Evolutionary conservation across 2,329 filamentous ascomycete genomes (phyloP), one percentile per base, ranked within the genome.

Genomic region (Phaeosphaeria sp.): DNA sequence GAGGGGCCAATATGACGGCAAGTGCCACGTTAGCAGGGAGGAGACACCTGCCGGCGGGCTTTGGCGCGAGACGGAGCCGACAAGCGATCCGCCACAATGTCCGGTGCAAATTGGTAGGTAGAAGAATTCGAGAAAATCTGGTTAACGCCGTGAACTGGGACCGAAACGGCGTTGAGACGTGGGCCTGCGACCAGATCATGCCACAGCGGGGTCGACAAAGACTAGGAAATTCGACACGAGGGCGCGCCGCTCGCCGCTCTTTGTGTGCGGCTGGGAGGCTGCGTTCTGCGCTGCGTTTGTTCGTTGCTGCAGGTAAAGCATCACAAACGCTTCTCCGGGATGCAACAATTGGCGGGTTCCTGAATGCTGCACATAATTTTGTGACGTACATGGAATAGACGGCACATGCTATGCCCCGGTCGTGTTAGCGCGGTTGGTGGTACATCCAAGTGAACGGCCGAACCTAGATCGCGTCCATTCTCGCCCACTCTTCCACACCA

Each of bases 151-250:
- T 25, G 40, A 44, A 52, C 51, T 59, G 55, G 60, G 57, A 63
- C 53, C 62, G 59, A 63, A 55, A 61, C 60, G 43, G 25, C 57
- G 57, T 61, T 63, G 63, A 65, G 63, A 59, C 57, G 25, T 21
- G 33, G 59, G 47, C 51, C 45, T 56, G 25, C 39, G 36, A 44
- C 47, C 46, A 50, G 20, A 30, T 50, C 48, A 56, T 63, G 61
- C 62, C 52, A 55, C 51, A 58, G 63, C 57, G 62, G 60, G 61
- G 65, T 59, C 53, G 55, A 52, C n/a, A 53, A 56, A 47, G 44
- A 55, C 40, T 44, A 59, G 11, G 55, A 22, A 58, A 30, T 24
- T 55, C 18, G 55, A 58, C 30, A 56, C 61, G 61, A 66, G 49
- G 50, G 43, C 42, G 27, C 30, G 6, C 6, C 15, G 45, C 45